A percentile compares a stretch with the other conserved stretches of the same genome.
Conservation (phyloP, 768 basidiomycete species). For the Cyclocybe aegerita region DNA sequence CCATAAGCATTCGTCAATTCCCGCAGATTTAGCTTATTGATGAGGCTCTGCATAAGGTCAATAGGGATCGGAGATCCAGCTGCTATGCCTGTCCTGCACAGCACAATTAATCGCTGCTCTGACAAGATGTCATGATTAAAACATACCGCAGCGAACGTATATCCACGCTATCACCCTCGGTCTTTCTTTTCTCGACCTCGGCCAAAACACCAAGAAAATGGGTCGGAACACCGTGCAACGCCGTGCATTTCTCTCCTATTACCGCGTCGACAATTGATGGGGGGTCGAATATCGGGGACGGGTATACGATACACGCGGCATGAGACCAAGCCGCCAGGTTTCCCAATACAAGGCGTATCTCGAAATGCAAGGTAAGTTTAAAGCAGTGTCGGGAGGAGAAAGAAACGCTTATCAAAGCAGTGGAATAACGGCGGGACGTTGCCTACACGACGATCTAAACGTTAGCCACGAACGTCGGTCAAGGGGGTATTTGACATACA, state of each 20-base stretch:
- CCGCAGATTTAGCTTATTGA: slow-evolving; percentile 60
- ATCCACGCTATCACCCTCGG: slow-evolving; percentile 45
- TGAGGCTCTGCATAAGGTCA: slow-evolving; percentile 74
- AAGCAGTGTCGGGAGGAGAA: background rate
- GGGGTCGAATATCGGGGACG: slow-evolving; percentile 65
- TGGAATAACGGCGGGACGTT: slow-evolving; percentile 86
- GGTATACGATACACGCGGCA: slow-evolving; percentile 73
- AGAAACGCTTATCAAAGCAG: slow-evolving; percentile 78
- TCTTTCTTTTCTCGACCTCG: slow-evolving; percentile 59
- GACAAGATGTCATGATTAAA: background rate
- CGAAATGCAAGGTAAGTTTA: slow-evolving; percentile 15
- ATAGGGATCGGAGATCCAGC: slow-evolving; percentile 80
- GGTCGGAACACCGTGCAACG: slow-evolving; percentile 83
- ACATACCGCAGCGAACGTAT: slow-evolving; percentile 54
- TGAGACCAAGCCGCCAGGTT: slow-evolving; percentile 80
- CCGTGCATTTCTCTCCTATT: slow-evolving; percentile 69
- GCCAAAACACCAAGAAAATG: slow-evolving; percentile 77
- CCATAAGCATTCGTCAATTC: slow-evolving; percentile 82
- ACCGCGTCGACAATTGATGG: slow-evolving; percentile 68
- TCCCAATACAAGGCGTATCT: slow-evolving; percentile 73
- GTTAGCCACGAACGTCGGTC: background rate
- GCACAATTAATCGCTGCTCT: background rate
- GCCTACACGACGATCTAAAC: slow-evolving; percentile 40
- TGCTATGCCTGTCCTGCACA: slow-evolving; percentile 73
- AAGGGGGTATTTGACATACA: slow-evolving; percentile 38